Conservation (phyloP, 495 filamentous ascomycete species). For the Talaromyces thailandensis region DNA sequence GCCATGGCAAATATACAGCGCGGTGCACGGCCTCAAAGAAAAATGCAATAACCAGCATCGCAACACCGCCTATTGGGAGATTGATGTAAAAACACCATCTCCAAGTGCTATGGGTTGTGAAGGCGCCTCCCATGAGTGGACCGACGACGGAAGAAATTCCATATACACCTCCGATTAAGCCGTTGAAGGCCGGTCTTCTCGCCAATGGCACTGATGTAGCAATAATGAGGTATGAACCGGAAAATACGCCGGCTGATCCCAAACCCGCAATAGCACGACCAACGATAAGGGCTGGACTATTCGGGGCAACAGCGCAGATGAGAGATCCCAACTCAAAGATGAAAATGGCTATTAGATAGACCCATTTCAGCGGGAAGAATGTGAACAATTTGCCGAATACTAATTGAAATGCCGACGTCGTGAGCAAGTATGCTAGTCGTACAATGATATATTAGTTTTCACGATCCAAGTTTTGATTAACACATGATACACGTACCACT, state of each 20-base stretch:
- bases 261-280: conserved; percentile 68
- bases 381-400: conserved; percentile 56
- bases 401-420: conserved; percentile 33
- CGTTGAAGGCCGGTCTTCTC: background rate
- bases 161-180: no score
- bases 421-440: conserved; percentile 49
- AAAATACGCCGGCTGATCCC: conserved; percentile 65
- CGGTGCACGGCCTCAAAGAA: no score
- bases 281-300: conserved; percentile 55
- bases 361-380: conserved; percentile 29
- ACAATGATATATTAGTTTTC: no score
- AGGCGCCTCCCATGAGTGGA: no score
- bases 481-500: conserved; percentile 18
- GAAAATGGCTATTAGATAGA: conserved; percentile 49
- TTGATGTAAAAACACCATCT: no score
- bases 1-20: no score
- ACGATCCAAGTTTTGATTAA: no score
- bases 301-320: conserved; percentile 60
- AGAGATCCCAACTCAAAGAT: conserved; percentile 66
- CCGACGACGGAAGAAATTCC: no score
- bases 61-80: no score
- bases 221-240: conserved; percentile 64
- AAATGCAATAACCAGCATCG: no score
- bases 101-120: no score
- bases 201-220: conserved; percentile 13